A percentile compares a stretch with the other conserved stretches of the same genome.
These are phyloP conservation scores for Aspergillus ochraceoroseus DNA, from an alignment of 2,329 filamentous ascomycete species.

Conservation along the genomic window DNA sequence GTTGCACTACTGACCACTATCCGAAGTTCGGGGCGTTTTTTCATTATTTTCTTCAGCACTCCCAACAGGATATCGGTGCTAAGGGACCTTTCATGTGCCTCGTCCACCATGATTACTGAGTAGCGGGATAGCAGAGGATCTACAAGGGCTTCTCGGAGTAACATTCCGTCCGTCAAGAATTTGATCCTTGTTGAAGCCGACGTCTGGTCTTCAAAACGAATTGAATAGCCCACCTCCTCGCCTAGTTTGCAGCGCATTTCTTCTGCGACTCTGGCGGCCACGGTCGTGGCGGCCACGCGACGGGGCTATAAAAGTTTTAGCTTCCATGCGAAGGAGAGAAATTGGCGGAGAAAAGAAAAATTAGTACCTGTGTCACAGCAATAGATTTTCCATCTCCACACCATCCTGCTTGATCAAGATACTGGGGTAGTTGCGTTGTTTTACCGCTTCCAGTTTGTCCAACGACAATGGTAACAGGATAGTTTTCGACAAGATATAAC, in stretches of 20 bases:
- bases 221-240: constrained; percentile 88
- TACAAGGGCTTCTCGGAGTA: constrained; percentile 86
- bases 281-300: constrained; percentile 83
- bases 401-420: constrained; percentile 83
- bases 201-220: constrained; percentile 85
- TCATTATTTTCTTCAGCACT: constrained; percentile 82
- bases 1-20: constrained; percentile 93
- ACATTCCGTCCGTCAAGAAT: constrained; percentile 87
- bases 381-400: constrained; percentile 76
- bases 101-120: constrained; percentile 95
- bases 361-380: constrained; percentile 78
- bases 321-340: background rate
- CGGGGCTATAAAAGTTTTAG: constrained; percentile 59
- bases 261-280: constrained; percentile 81
- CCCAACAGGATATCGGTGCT: constrained; percentile 89
- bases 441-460: constrained; percentile 95
- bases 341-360: constrained; percentile 15
- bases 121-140: constrained; percentile 88
- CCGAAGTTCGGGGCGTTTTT: constrained; percentile 71
- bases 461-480: constrained; percentile 79
- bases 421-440: constrained; percentile 93
- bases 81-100: constrained; percentile 89
- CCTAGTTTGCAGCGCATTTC: constrained; percentile 82
- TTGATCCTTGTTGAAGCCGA: constrained; percentile 83
- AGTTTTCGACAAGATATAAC: constrained; percentile 79